Evolutionary conservation across 2,329 filamentous ascomycete species (phyloP), one percentile per base, ranked within the genome.

Genomic region (Sporothrix phasma): DNA sequence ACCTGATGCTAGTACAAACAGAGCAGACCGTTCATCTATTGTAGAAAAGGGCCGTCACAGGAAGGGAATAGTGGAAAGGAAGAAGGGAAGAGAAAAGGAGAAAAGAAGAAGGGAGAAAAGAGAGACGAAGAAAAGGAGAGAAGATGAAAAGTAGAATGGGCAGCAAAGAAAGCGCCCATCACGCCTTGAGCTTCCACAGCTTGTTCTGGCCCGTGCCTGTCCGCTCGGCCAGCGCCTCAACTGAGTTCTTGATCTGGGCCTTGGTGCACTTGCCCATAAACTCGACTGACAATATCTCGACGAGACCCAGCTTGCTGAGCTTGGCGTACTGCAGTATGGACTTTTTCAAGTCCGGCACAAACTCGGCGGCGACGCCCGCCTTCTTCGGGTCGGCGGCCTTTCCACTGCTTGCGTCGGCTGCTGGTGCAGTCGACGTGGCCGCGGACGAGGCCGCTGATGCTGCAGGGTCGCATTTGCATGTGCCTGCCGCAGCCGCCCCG

Each of bases 241-340:
- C 76, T 0, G 89, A 92, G 62, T 85, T 82, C 71, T 85, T 88
- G 69, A 95, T 85, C 26, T 85, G 83, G 22, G 85, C 83, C 70
- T 87, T 90, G 1, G 87, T 84, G 53, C 87, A 81, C 66, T 86
- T 86, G 0, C 87, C 84, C 10, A 63, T 13, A 68, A 93, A 91
- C 69, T 84, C 81, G 71, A 88, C 87, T 74, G 91, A 90, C 66
- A 95, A 74, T 5, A 88, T 80, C 73, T 93, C 90, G 8, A 90
- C 80, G 69, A 94, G 76, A 7, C 88, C 90, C 1, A 86, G 75
- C 75, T 94, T 94, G 45, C 84, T 89, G 58, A 91, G 77, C 46
- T 73, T 75, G 19, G 72, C 72, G 68, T 75, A 74, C 51, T 88
- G 83, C 67, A 86, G 75, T n/a, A 95, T 80, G 1, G 84, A 84